These are phyloP conservation scores for Cryptococcus wingfieldii DNA, from an alignment of 1,284 basidiomycete genomes.

Conservation along the genomic window DNA sequence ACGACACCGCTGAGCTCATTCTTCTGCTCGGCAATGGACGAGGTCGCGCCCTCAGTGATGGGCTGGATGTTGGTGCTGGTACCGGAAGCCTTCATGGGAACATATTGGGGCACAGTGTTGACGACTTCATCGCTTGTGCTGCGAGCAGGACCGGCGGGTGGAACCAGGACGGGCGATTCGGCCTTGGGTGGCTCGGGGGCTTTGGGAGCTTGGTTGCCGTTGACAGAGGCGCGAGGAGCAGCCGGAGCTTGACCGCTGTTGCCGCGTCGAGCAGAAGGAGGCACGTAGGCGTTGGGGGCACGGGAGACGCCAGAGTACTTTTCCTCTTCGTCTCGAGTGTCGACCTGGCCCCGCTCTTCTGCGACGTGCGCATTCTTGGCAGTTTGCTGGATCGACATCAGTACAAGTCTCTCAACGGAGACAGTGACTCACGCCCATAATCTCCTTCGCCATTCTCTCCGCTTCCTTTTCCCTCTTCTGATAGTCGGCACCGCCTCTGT, in stretches of 20 bases:
- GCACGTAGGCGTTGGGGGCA: slow-evolving; percentile 82
- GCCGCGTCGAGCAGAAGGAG: slow-evolving; percentile 69
- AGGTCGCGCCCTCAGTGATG: background rate
- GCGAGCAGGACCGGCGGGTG: slow-evolving; percentile 13
- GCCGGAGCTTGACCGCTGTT: slow-evolving; percentile 12
- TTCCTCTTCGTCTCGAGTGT: slow-evolving; percentile 82
- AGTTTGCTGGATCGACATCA: slow-evolving; percentile 52
- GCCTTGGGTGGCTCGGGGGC: slow-evolving; percentile 7
- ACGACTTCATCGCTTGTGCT: slow-evolving; percentile 20
- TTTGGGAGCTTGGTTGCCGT: slow-evolving; percentile 11
- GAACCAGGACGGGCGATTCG: slow-evolving; percentile 1
- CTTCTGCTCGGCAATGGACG: slow-evolving; percentile 9
- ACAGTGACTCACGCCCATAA: slow-evolving; percentile 63
- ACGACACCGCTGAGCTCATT: slow-evolving; percentile 34
- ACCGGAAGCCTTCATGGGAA: slow-evolving; percentile 3
- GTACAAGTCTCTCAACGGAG: background rate
- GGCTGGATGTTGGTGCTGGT: background rate
- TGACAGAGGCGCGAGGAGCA: slow-evolving; percentile 13
- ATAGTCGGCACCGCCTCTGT: slow-evolving; percentile 77
- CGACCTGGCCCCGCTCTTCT: slow-evolving; percentile 72
- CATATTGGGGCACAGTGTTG: slow-evolving; percentile 7
- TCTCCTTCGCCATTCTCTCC: slow-evolving; percentile 84
- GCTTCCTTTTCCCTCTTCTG: slow-evolving; percentile 78
- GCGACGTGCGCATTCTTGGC: slow-evolving; percentile 79
- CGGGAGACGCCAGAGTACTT: slow-evolving; percentile 91